Percentiles rank a stretch among this genome's conserved stretches.
Evolutionary conservation across 768 basidiomycete species (phyloP).

Genomic region (Rhizopogon vulgaris): DNA sequence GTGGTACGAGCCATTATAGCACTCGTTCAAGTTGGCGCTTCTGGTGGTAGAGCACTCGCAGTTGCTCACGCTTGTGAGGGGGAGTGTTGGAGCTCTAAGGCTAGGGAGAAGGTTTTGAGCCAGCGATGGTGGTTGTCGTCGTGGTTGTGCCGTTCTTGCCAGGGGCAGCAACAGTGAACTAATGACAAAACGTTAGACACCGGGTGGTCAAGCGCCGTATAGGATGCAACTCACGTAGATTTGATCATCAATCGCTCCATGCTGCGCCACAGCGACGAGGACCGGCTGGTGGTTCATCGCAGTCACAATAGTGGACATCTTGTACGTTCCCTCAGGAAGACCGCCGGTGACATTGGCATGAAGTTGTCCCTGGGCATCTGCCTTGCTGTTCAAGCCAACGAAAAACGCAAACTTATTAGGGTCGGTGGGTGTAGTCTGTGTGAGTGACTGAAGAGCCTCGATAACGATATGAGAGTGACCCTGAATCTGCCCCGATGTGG

Average conservation of each 20-base stretch:
- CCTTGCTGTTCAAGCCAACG: conserved; percentile 41
- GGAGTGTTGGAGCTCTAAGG: not conserved
- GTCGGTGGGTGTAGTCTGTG: conserved; percentile 42
- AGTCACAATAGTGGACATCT: conserved; percentile 36
- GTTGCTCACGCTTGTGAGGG: conserved; percentile 3
- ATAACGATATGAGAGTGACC: conserved; percentile 64
- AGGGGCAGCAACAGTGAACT: conserved; percentile 22
- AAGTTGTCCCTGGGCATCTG: conserved; percentile 39
- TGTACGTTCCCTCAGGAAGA: conserved; percentile 47
- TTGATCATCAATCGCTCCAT: conserved; percentile 34
- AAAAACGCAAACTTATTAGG: conserved; percentile 54
- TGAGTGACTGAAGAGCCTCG: conserved; percentile 42
- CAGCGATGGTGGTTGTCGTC: not conserved
- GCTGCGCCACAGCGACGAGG: conserved; percentile 31
- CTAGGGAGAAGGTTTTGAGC: not conserved
- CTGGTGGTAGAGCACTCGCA: no score
- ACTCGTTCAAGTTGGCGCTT: no score
- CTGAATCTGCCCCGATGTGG: conserved; percentile 39
- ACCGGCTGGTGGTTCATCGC: conserved; percentile 43
- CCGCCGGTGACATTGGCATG: conserved; percentile 45
- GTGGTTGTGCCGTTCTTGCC: conserved; percentile 10
- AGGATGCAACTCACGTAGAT: conserved; percentile 29
- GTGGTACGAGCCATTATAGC: no score
- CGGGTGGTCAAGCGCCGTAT: not conserved
- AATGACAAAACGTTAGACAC: not conserved